Evolutionary conservation across 768 basidiomycete species (phyloP).

Genomic region (Mycena epipterygia): DNA sequence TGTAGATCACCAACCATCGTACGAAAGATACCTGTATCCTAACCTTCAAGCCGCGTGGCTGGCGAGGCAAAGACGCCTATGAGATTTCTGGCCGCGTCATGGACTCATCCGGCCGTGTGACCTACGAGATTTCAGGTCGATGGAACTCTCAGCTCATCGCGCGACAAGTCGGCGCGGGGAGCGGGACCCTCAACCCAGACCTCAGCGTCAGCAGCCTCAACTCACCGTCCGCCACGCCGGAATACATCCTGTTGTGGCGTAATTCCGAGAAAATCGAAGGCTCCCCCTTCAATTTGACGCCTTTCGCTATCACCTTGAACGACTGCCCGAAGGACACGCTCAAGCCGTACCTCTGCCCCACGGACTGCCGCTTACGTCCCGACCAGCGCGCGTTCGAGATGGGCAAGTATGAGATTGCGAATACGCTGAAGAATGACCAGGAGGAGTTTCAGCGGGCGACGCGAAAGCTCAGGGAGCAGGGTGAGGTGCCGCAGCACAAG

Average conservation of each 20-base stretch:
- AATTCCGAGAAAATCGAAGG: constrained; percentile 86
- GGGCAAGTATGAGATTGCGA: constrained; percentile 88
- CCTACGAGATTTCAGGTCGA: constrained; percentile 92
- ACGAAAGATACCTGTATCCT: constrained; percentile 90
- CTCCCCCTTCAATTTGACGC: constrained; percentile 95
- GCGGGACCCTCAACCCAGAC: constrained; percentile 80
- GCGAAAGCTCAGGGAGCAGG: constrained; percentile 81
- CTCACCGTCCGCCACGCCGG: constrained; percentile 62
- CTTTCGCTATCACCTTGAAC: constrained; percentile 93
- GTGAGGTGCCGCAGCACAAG: constrained; percentile 75
- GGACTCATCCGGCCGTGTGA: constrained; percentile 72
- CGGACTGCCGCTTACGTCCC: constrained; percentile 92
- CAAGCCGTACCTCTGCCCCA: constrained; percentile 82
- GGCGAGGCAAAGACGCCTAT: constrained; percentile 92
- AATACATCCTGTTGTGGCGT: constrained; percentile 91
- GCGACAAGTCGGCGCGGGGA: constrained; percentile 73
- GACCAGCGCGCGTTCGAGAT: constrained; percentile 96
- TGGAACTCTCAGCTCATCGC: constrained; percentile 98
- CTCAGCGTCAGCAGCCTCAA: constrained; percentile 64
- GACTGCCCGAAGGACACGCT: constrained; percentile 83
- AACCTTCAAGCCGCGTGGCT: constrained; percentile 96
- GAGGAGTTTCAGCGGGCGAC: constrained; percentile 88
- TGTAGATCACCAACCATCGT: constrained; percentile 87
- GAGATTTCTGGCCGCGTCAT: constrained; percentile 92
- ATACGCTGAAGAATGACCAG: constrained; percentile 81